Evolutionary conservation across 1,139 yeast genomes (phyloP), one percentile per base, ranked within the genome.

Genomic region (Pneumocystis wakefieldiae): DNA sequence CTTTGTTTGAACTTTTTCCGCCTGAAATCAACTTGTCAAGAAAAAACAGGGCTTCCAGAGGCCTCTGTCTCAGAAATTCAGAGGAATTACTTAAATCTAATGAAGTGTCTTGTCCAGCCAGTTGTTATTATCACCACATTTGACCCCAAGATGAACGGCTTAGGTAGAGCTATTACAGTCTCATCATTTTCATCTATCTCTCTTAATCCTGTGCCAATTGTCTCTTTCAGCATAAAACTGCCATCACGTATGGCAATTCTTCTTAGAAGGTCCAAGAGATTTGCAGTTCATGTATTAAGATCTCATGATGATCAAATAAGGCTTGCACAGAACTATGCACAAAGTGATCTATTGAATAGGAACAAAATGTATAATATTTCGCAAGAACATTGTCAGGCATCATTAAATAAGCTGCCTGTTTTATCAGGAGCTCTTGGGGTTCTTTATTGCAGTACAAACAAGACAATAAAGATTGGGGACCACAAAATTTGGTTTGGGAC

Each of bases 281-380:
- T 57, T 39, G 42, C 42, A 24, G 28, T 57, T 19, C 41, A 57
- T 39, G 14, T 57, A 37, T 39, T 39, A 57, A 57, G 14, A 29
- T 37, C 59, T 17, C 42, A 39, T 57, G 3, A 14, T 37, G 59
- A 57, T 12, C 59, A 57, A 37, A 39, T 39, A 19, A 39, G 19
- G 6, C 59, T 57, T 57, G 59, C 59, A 57, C 38, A 57, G 7
- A 29, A 37, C 10, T 57, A 37, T 57, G 41, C 59, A 57, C 28
- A 37, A 19, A 19, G 17, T 10, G 7, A 24, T 19, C 3, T 39
- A 29, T 24, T 28, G 19, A 37, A 29, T 10, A 29, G 29, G 8
- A 29, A 57, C 12, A 6, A 8, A 17, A 37, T 39, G 38, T 37
- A 38, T 19, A 57, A 37, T 19, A 37, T 57, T 29, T 57, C 28